Conservation (phyloP, 179 eudicot species). For the Silene coronaria region DNA sequence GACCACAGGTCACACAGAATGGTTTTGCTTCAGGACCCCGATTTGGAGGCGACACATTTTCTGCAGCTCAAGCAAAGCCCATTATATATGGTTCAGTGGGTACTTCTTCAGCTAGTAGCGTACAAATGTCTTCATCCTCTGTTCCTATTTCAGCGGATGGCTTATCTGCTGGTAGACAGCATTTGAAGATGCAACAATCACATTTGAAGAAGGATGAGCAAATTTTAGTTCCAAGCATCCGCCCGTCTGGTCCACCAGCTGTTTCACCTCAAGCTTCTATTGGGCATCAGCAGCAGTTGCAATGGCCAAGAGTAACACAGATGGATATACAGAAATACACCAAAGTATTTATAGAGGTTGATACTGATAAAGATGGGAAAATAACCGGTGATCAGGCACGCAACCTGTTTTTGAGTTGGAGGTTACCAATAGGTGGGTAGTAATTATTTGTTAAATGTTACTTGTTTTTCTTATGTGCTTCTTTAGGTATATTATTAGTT, state of each 20-base stretch:
- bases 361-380: conserved; percentile 90
- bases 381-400: conserved; percentile 90
- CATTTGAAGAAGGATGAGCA: conserved; percentile 47
- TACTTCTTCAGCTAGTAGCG: conserved; percentile 21
- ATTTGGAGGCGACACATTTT: conserved; percentile 27
- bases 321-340: conserved; percentile 87
- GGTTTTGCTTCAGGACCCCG: neutral
- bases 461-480: neutral
- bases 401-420: conserved; percentile 88
- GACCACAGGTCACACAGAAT: neutral
- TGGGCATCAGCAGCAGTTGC: conserved; percentile 50
- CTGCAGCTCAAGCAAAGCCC: conserved; percentile 9
- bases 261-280: conserved; percentile 41
- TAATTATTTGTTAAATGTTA: neutral
- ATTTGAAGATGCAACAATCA: conserved; percentile 37
- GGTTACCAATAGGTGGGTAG: conserved; percentile 72
- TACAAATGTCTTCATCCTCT: conserved; percentile 21
- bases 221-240: conserved; percentile 30
- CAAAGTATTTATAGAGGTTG: conserved; percentile 87
- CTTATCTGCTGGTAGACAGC: conserved; percentile 42
- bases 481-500: too few relatives aligned
- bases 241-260: conserved; percentile 36
- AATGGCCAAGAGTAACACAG: conserved; percentile 87
- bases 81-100: conserved; percentile 8
- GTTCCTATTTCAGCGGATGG: conserved; percentile 35